Conservation (phyloP, 2,329 filamentous ascomycete species). For the Venturia nashicola region DNA sequence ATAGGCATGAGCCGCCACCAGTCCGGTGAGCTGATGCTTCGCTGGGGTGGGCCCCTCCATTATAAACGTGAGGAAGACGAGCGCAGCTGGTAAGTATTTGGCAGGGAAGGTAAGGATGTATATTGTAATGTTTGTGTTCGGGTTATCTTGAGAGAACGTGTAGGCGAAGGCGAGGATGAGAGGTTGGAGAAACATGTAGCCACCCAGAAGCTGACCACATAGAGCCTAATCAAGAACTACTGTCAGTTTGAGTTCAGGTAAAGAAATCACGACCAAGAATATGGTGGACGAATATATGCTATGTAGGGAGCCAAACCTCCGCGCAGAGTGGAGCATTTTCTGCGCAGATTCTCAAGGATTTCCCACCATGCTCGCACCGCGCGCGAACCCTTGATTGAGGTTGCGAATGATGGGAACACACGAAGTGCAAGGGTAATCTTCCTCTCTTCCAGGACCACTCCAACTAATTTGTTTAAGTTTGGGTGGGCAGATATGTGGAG, state of each 20-base stretch:
- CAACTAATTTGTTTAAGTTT: conserved; percentile 33
- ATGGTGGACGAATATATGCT: conserved; percentile 10
- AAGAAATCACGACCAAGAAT: conserved; percentile 11
- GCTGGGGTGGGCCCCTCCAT: conserved; percentile 46
- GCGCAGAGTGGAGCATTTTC: conserved; percentile 38
- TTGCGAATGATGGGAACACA: conserved; percentile 37
- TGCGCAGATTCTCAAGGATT: conserved; percentile 38
- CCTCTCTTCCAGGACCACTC: conserved; percentile 43
- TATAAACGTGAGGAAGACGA: conserved; percentile 64
- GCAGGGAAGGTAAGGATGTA: conserved; percentile 76
- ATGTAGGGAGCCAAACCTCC: conserved; percentile 51
- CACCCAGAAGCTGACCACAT: conserved; percentile 40
- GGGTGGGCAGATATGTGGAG: conserved; percentile 41
- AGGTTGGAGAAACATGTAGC: conserved; percentile 43
- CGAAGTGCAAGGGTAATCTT: conserved; percentile 39
- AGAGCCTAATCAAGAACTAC: conserved; percentile 29
- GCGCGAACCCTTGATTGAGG: conserved; percentile 23
- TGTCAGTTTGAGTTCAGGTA: neutral
- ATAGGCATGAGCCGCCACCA: conserved; percentile 78
- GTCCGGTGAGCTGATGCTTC: conserved; percentile 58
- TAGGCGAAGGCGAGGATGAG: conserved; percentile 73
- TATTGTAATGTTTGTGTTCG: conserved; percentile 62
- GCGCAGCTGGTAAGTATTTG: conserved; percentile 67
- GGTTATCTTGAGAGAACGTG: conserved; percentile 76
- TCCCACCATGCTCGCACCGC: conserved; percentile 38